Evolutionary conservation across 352 stramenopile genomes (phyloP), one percentile per base, ranked within the genome.

Genomic region (Pythium graminicola): DNA sequence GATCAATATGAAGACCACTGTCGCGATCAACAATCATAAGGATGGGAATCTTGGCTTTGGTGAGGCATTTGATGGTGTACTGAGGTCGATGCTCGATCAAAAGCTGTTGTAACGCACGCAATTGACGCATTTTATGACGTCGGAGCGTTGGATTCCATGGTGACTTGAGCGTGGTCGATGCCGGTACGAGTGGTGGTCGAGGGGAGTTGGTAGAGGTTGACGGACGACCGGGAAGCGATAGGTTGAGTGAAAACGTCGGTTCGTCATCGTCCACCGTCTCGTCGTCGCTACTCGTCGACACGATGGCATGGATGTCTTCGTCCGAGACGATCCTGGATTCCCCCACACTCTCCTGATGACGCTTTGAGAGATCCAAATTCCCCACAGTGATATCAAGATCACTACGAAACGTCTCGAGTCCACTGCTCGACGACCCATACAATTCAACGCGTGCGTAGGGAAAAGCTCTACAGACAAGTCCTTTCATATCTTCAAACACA

Each of bases 21-120:
- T 78, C 60, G 3, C 62, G 62, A 39, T 89, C 76, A 20, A 67
- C 47, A 32, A 86, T 64, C 69, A 86, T 85, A 23, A 89, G 64
- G 57, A 89, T 89, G 16, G 79, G 79, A 51, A 85, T 79, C 60
- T 81, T 85, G 36, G 79, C 79, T 54, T 87, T 87, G 41, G 67
- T 65, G 35, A 89, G 50, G 24, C 72, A 86, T 44, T 86, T 86
- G 33, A 89, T 50, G 31, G 78, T 65, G 14, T 77, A 75, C 23
- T 74, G 58, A 7, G 76, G 74, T 8, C 72, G 76, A n/a, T 81
- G 59, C 0, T 48, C 48, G 23, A 72, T 62, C 4, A 89, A 38
- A 23, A 89, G 23, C 32, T 74, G 60, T 58, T 85, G 79, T 38
- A 89, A 50, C 19, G 70, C 72, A 27, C 76, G 64, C 40, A 89